These are phyloP conservation scores for Hypoxylon rickii DNA, from an alignment of 495 filamentous ascomycete species.

Conservation along the genomic window DNA sequence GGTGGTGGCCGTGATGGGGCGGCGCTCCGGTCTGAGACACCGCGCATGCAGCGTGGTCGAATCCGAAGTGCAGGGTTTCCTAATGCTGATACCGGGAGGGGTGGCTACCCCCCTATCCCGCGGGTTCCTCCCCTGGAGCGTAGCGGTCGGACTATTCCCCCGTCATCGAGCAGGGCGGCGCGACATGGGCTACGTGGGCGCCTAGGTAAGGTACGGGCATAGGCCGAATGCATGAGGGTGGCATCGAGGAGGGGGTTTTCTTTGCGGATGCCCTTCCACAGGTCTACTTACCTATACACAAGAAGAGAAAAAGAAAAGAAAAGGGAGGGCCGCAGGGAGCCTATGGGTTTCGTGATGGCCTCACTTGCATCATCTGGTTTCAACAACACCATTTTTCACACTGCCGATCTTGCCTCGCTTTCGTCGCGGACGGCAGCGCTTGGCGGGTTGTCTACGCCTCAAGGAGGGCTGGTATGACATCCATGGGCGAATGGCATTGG, in stretches of 20 bases:
- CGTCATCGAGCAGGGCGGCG: slow-evolving; percentile 4
- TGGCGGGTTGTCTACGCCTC: neutral
- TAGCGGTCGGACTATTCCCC: slow-evolving; percentile 7
- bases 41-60: slow-evolving; percentile 1
- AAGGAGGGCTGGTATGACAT: slow-evolving; percentile 10
- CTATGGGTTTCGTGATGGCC: slow-evolving; percentile 22
- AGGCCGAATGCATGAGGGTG: slow-evolving; percentile 19
- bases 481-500: too few species aligned
- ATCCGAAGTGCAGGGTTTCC: slow-evolving; percentile 1
- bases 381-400: slow-evolving; percentile 31
- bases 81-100: neutral
- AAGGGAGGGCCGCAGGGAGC: slow-evolving; percentile 4
- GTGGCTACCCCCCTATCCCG: neutral
- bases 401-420: slow-evolving; percentile 22
- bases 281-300: too few species aligned
- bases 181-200: slow-evolving; percentile 14
- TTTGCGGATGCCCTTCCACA: slow-evolving; percentile 22
- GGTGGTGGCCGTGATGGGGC: slow-evolving; percentile 1
- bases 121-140: neutral
- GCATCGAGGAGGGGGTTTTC: slow-evolving; percentile 23
- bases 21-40: neutral
- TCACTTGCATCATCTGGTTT: slow-evolving; percentile 33
- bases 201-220: slow-evolving; percentile 7
- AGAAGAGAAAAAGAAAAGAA: slow-evolving; percentile 20
- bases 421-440: neutral